Conservation (phyloP, 2,329 filamentous ascomycete genomes). For the Cordyceps javanica region DNA sequence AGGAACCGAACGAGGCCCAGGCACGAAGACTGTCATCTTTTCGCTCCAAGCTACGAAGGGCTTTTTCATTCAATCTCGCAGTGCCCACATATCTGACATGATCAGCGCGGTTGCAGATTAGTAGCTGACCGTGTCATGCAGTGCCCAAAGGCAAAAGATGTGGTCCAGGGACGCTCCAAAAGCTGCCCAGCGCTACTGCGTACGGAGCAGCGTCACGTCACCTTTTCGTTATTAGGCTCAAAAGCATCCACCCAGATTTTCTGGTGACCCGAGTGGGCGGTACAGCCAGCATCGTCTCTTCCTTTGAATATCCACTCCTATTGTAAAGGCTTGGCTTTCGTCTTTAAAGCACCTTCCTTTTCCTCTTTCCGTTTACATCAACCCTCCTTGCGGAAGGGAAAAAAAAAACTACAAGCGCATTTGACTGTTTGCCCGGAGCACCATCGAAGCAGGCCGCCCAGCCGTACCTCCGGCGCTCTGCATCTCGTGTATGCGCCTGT, state of each 20-base stretch:
- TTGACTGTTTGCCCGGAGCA: background rate
- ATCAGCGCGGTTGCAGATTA: background rate
- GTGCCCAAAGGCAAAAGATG: background rate
- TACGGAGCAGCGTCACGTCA: background rate
- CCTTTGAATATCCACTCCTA: conserved; percentile 6
- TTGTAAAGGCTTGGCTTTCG: background rate
- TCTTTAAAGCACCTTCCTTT: background rate
- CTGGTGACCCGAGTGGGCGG: conserved; percentile 5
- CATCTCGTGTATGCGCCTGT: background rate
- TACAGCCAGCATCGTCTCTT: conserved; percentile 1
- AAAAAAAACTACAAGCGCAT: no score
- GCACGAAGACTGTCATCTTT: background rate
- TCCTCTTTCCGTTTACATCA: background rate
- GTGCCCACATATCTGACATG: background rate
- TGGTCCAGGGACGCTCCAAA: background rate
- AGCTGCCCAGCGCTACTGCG: background rate
- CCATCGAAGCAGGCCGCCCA: background rate
- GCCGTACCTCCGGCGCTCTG: background rate
- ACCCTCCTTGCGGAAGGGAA: no score
- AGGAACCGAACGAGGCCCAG: background rate
- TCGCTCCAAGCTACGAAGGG: background rate
- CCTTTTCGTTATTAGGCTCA: conserved; percentile 1
- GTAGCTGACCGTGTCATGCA: conserved; percentile 2
- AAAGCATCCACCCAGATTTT: conserved; percentile 3
- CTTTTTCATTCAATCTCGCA: background rate